Conservation (phyloP, 2,329 filamentous ascomycete species). For the Alternaria angustiovoidea region DNA sequence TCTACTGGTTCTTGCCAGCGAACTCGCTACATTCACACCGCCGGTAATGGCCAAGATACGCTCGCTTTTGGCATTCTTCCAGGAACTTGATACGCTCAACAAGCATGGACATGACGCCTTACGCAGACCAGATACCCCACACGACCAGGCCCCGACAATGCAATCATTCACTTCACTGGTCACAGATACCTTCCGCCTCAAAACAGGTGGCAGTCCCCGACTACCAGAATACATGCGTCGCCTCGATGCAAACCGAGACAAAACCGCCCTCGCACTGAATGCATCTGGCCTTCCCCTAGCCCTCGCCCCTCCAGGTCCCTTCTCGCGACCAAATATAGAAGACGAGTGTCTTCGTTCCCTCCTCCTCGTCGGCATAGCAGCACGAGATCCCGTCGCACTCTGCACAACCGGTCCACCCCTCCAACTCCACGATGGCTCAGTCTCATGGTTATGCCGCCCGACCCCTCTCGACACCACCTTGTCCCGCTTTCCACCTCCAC, state of each 20-base stretch:
- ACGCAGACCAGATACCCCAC: conserved; percentile 29
- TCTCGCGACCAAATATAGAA: conserved; percentile 45
- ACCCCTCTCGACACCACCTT: conserved; percentile 33
- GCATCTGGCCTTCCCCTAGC: conserved; percentile 51
- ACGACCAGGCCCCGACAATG: conserved; percentile 5
- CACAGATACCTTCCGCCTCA: conserved; percentile 51
- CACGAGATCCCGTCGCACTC: conserved; percentile 52
- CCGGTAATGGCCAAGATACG: conserved; percentile 26
- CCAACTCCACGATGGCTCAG: conserved; percentile 42
- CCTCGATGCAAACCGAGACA: conserved; percentile 55
- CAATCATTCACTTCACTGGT: conserved; percentile 32
- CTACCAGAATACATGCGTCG: conserved; percentile 51
- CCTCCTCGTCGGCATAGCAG: conserved; percentile 52
- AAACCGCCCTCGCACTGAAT: conserved; percentile 54
- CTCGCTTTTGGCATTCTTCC: conserved; percentile 35
- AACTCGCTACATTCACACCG: conserved; percentile 25
- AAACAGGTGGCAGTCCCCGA: conserved; percentile 53
- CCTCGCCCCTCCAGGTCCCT: conserved; percentile 39
- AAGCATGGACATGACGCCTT: conserved; percentile 12
- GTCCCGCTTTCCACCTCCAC: conserved; percentile 14
- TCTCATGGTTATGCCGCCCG: conserved; percentile 46
- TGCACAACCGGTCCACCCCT: conserved; percentile 48
- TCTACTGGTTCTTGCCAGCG: conserved; percentile 47
- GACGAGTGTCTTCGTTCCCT: conserved; percentile 54
- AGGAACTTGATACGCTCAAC: conserved; percentile 7